Percentiles rank a stretch among this genome's conserved stretches.
Conservation (phyloP, 176 grass and related monocot genomes). For the Phoenix dactylifera region DNA sequence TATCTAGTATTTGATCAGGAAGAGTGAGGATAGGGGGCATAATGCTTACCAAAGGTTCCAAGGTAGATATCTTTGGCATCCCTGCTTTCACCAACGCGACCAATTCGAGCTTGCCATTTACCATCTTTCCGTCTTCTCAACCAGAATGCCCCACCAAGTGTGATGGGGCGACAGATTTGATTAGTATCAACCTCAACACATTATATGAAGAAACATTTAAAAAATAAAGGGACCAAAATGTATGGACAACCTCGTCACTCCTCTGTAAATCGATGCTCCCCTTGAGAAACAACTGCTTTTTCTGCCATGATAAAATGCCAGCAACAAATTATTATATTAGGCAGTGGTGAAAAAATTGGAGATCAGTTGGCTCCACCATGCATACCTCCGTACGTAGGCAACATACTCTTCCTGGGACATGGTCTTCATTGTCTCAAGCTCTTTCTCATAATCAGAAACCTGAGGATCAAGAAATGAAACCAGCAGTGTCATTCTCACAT, state of each 20-base stretch:
- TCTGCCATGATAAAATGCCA: conserved; percentile 25
- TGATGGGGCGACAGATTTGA: conserved; percentile 1
- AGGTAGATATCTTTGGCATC: conserved; percentile 88
- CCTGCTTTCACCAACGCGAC: conserved; percentile 56
- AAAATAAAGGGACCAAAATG: conserved; percentile 17
- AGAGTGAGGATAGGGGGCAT: background rate
- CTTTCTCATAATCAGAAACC: conserved; percentile 64
- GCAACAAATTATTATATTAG: background rate
- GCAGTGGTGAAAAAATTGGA: too few species aligned
- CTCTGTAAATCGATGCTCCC: conserved; percentile 90
- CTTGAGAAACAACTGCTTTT: conserved; percentile 98
- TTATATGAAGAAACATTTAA: conserved; percentile 2
- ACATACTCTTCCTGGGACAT: conserved; percentile 81
- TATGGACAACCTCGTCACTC: conserved; percentile 68
- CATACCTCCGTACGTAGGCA: conserved; percentile 84
- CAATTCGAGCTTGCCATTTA: conserved; percentile 95
- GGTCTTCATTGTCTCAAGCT: conserved; percentile 49
- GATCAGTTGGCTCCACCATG: background rate
- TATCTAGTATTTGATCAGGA: background rate
- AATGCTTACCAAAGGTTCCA: conserved; percentile 76
- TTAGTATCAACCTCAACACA: background rate
- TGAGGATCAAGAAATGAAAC: conserved; percentile 10
- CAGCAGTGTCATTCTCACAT: background rate
- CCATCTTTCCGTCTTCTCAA: conserved; percentile 83
- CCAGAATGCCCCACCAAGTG: conserved; percentile 1